Percentiles rank a stretch among this genome's conserved stretches.
phyloP scores from a whole-genome alignment of 257 asterid species.

The Nicotiana knightiana region DNA sequence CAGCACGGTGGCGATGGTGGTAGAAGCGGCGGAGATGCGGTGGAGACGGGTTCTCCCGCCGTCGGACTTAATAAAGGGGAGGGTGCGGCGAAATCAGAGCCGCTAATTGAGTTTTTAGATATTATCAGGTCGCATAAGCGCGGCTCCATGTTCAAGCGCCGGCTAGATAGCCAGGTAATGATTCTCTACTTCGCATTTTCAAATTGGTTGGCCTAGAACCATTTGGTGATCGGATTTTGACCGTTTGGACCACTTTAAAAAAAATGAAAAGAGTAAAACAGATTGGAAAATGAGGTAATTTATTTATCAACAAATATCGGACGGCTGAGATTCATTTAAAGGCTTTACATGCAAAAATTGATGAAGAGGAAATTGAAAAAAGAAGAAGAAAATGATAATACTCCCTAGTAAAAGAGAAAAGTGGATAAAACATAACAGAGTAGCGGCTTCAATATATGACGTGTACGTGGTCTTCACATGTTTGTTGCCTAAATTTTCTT shows the following conservation, averaged over 20 bases:
- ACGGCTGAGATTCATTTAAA: too few relatives aligned
- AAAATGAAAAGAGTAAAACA: not conserved
- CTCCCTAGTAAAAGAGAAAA: not conserved
- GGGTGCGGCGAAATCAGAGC: constrained; percentile 25
- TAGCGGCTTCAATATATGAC: not conserved
- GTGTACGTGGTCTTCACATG: not conserved
- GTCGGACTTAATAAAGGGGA: constrained; percentile 15
- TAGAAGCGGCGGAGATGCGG: constrained; percentile 10
- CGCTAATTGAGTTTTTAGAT: constrained; percentile 25
- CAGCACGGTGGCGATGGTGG: constrained; percentile 9
- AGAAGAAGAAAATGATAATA: not conserved
- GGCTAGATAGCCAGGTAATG: constrained; percentile 42
- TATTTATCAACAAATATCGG: not conserved
- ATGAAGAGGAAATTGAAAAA: not conserved
- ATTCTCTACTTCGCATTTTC: constrained; percentile 20
- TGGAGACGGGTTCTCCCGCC: constrained; percentile 3
- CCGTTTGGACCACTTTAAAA: constrained; percentile 11
- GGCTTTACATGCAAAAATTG: not conserved
- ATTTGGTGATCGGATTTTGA: constrained; percentile 5
- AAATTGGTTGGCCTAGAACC: not conserved
- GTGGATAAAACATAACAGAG: not conserved
- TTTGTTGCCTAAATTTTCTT: not conserved
- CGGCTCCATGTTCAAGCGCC: constrained; percentile 35
- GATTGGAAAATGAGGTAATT: not conserved
- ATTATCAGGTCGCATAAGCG: constrained; percentile 31